Percentiles rank a stretch among this genome's conserved stretches.
These are phyloP conservation scores for Alternaria sp. DNA, from an alignment of 2,329 filamentous ascomycete genomes.

Conservation along the genomic window DNA sequence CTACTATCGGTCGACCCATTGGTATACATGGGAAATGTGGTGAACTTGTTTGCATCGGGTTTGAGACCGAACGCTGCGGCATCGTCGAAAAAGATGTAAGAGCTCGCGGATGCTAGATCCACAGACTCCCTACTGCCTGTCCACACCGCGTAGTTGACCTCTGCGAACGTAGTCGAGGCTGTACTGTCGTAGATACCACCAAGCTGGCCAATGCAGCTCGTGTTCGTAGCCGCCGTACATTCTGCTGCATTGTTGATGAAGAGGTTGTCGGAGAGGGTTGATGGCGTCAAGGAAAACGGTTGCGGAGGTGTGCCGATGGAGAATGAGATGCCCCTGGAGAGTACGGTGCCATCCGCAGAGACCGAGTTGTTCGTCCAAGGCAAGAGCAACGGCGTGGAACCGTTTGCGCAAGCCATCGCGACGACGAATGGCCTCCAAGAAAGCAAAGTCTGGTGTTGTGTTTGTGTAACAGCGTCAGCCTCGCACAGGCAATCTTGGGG, in stretches of 20 bases:
- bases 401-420: conserved; percentile 27
- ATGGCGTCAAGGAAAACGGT: conserved; percentile 27
- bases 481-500: conserved; percentile 2
- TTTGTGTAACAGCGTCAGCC: neutral
- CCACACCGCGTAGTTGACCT: conserved; percentile 24
- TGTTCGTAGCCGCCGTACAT: conserved; percentile 26
- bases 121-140: conserved; percentile 25
- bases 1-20: conserved; percentile 25
- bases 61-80: conserved; percentile 24
- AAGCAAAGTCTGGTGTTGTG: conserved; percentile 1
- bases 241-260: conserved; percentile 26
- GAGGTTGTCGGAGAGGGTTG: conserved; percentile 24
- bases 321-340: conserved; percentile 28
- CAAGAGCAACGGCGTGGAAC: conserved; percentile 26
- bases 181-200: conserved; percentile 26
- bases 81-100: conserved; percentile 28
- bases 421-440: conserved; percentile 5
- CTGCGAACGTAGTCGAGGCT: conserved; percentile 24
- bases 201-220: conserved; percentile 27
- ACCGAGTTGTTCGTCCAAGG: conserved; percentile 30
- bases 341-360: conserved; percentile 20
- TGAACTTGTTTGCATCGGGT: conserved; percentile 24
- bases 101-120: conserved; percentile 19
- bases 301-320: conserved; percentile 28
- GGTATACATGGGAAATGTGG: conserved; percentile 23